These are phyloP conservation scores for Typha latifolia DNA, from an alignment of 176 grass and related monocot species.

Conservation along the genomic window DNA sequence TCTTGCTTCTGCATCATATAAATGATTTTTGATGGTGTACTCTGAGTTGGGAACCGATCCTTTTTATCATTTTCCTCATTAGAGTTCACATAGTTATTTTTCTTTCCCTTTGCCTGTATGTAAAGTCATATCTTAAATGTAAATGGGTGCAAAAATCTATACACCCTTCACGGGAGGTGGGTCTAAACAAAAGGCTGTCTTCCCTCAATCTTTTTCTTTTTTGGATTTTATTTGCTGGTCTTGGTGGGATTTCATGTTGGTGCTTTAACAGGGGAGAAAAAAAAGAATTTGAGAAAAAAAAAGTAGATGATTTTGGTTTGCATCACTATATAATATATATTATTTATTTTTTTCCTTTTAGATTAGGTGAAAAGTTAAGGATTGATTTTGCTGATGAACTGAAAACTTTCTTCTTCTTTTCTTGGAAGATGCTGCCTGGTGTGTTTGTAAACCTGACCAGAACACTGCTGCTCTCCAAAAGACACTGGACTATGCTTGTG, in stretches of 20 bases:
- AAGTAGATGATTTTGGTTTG: too few species aligned
- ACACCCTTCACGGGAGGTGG: neutral
- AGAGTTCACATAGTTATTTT: neutral
- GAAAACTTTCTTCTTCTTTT: neutral
- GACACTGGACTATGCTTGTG: slow-evolving; percentile 55
- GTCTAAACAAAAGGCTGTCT: neutral
- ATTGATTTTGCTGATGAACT: neutral
- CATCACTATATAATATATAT: too few species aligned
- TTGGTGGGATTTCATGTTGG: too few species aligned
- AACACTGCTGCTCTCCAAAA: slow-evolving; percentile 34
- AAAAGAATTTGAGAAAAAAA: too few species aligned
- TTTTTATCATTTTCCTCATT: neutral
- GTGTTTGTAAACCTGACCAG: slow-evolving; percentile 36
- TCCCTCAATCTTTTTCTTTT: neutral
- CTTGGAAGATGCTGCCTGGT: slow-evolving; percentile 32
- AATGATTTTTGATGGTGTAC: neutral
- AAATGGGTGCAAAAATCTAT: neutral
- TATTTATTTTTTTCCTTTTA: neutral
- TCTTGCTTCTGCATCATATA: neutral
- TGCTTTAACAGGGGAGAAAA: too few species aligned
- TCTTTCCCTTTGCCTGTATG: neutral
- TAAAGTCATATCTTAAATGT: neutral
- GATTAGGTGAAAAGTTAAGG: neutral
- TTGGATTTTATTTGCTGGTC: neutral
- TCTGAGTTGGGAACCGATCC: neutral